phyloP scores from a whole-genome alignment of 1,284 basidiomycete genomes.

The Termitomyces sp. region DNA sequence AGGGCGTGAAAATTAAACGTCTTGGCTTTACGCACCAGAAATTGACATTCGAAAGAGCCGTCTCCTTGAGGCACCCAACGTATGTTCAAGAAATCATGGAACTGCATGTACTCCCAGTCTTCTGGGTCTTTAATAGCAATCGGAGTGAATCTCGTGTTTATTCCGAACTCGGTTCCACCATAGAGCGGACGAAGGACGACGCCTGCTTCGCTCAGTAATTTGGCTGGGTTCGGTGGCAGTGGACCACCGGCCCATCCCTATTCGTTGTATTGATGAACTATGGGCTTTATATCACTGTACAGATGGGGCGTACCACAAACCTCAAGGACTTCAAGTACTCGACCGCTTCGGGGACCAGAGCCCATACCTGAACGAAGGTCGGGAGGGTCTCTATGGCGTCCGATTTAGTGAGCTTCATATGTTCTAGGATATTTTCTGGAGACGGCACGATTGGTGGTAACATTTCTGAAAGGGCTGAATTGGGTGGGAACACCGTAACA shows the following conservation, averaged over 20 bases:
- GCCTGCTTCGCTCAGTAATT: conserved; percentile 14
- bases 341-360: not conserved
- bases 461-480: conserved; percentile 12
- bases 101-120: conserved; percentile 25
- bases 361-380: conserved; percentile 24
- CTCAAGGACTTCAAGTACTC: conserved; percentile 6
- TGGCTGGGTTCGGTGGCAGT: conserved; percentile 14
- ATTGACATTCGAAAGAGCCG: conserved; percentile 35
- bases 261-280: not conserved
- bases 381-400: conserved; percentile 21
- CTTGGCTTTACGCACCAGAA: conserved; percentile 26
- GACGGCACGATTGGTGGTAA: conserved; percentile 20
- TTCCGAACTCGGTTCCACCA: conserved; percentile 21
- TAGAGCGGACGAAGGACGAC: conserved; percentile 17
- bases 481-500: conserved; percentile 24
- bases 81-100: conserved; percentile 22
- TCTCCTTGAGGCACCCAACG: conserved; percentile 34
- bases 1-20: not conserved
- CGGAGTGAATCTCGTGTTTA: conserved; percentile 5
- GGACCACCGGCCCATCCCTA: conserved; percentile 20
- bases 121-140: conserved; percentile 6
- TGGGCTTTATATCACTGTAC: not conserved
- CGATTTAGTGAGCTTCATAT: conserved; percentile 20
- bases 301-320: not conserved
- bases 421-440: conserved; percentile 24